A percentile compares a stretch with the other conserved stretches of the same genome.
Conservation (phyloP, 148 eudicot species). For the Beta vulgaris region DNA sequence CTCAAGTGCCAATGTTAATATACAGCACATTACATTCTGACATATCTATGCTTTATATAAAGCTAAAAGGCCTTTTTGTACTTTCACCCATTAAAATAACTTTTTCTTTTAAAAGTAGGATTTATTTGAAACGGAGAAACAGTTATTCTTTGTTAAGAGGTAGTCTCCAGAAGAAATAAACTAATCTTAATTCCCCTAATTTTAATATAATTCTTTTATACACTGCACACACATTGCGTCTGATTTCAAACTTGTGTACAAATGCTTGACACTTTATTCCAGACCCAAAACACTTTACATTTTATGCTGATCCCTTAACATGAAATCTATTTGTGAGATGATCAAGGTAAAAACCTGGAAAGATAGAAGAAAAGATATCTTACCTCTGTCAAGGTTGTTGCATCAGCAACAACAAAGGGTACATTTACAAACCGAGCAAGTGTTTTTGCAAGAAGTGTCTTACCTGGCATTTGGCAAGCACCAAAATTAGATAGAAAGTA, state of each 20-base stretch:
- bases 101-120: too few species aligned
- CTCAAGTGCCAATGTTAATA: not conserved
- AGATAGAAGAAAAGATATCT: constrained; percentile 19
- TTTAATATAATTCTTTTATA: too few species aligned
- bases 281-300: not conserved
- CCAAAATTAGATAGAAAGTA: not conserved
- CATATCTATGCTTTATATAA: too few species aligned
- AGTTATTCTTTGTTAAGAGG: too few species aligned
- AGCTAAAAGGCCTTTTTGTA: too few species aligned
- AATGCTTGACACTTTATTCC: not conserved
- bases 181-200: too few species aligned
- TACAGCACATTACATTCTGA: too few species aligned
- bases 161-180: too few species aligned
- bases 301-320: not conserved
- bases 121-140: too few species aligned
- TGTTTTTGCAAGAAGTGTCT: constrained; percentile 92
- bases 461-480: constrained; percentile 49
- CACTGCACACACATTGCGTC: too few species aligned
- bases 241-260: not conserved
- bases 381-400: constrained; percentile 90
- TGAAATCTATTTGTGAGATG: not conserved
- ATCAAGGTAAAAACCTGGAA: not conserved
- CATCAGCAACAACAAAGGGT: constrained; percentile 92
- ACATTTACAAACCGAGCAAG: constrained; percentile 92
- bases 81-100: too few species aligned